Base-by-base conservation (phyloP, 202 grass and related monocot species). In the Elaeis oleifera region DNA sequence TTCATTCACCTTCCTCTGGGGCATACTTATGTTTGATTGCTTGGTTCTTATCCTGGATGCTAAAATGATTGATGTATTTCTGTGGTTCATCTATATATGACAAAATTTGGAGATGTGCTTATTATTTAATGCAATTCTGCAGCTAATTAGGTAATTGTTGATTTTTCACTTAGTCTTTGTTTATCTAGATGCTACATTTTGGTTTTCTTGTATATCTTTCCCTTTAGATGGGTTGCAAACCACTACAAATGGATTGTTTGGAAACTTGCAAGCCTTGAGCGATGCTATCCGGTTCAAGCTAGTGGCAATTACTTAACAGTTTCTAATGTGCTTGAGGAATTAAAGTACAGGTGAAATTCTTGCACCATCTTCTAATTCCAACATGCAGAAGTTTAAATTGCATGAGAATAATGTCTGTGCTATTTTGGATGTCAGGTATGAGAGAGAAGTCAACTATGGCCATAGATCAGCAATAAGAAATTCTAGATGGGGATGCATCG, bases 181-280 rank as follows among this genome's bases (percentile, higher is more conserved):
- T 29, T 44, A 44, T 2, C 50, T 31, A 29, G 53, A 53, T 29
- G 17, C 28, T 3, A 18, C 8, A 44, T 69, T 69, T 65, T 71
- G 13, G 64, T 74, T 78, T 63, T 59, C 66, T 64, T 32, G 61
- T 49, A 63, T 13, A 25, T 88, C 63, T 61, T 60, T 85, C 23
- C n/a, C 72, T 82, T 77, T 86, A 97, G 88, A 71, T 97, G 88
- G 92, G 84, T 89, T 51, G 58, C 51, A 67, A 97, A 97, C 59
- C 92, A 97, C 67, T 92, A 97, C 66, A 97, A 89, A 79, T 92
- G 88, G 87, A 89, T 97, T 60, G 72, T 97, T 15, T 97, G 92
- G 92, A 97, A 97, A 71, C 82, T 92, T 81, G 84, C 84, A 79
- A 89, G 81, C 58, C 79, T 89, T 11, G 92, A 97, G 61, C 85